phyloP scores from a whole-genome alignment of 345 rosid genomes.

The Draba incana region DNA sequence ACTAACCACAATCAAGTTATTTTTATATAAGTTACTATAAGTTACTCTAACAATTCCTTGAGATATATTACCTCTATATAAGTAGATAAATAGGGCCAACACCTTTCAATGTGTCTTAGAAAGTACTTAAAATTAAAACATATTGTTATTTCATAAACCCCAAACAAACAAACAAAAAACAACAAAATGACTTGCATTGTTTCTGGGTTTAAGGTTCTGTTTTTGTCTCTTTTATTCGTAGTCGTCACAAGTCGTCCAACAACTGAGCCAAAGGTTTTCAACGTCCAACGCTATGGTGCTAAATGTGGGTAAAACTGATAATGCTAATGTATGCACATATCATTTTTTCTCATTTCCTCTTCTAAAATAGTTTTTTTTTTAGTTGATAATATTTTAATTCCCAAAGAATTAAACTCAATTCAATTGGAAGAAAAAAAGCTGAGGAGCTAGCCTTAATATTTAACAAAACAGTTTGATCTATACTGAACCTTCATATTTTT shows the following conservation, averaged over 20 bases:
- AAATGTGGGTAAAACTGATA: neutral
- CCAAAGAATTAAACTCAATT: neutral
- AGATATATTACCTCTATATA: neutral
- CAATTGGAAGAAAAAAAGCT: neutral
- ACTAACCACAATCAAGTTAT: too few relatives aligned
- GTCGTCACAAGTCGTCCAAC: slow-evolving; percentile 7
- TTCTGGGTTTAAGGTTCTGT: neutral
- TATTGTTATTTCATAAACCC: neutral
- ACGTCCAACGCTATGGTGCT: slow-evolving; percentile 13
- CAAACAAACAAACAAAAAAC: neutral
- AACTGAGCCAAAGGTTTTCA: neutral
- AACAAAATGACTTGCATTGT: slow-evolving; percentile 6
- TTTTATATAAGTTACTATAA: too few relatives aligned
- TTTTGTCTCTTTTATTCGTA: neutral
- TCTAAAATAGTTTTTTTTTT: too few relatives aligned
- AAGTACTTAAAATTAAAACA: neutral
- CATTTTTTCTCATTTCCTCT: too few relatives aligned
- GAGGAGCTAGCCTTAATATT: neutral
- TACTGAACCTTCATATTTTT: neutral
- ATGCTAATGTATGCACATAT: neutral
- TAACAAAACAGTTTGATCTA: neutral
- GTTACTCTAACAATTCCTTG: too few relatives aligned
- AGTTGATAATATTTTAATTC: neutral
- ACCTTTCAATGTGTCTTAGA: neutral
- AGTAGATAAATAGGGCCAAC: neutral